Evolutionary conservation across 805 yeast species (phyloP), one percentile per base, ranked within the genome.

Genomic region (Brettanomyces custersianus): DNA sequence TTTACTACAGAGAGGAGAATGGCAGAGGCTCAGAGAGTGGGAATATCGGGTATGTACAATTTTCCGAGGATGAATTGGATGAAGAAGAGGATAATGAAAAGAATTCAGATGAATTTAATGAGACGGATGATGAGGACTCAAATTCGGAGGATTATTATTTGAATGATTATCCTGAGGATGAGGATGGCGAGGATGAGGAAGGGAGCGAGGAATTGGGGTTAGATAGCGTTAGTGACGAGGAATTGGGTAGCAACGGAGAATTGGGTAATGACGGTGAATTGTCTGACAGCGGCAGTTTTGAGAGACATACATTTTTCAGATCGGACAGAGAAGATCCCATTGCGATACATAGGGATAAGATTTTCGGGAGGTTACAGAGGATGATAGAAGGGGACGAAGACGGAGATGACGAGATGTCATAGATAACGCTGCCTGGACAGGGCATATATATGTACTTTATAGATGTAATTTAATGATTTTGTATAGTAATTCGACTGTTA

Each of bases 111-210:
- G 45, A 43, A 2, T 52, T 40, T 4, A 42, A 36, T 23, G 43
- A 41, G 4, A 50, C 85, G 0, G 92, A 81, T 45, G 86, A 83
- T 48, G 90, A 82, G 42, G 94, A 83, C 51, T 81, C 92, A 0
- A 83, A 83, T 51, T 95, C 95, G 16, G 98, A 90, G 60, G 86
- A 83, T 37, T 88, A 78, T 51, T 90, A 90, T 54, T 75, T 77
- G 48, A 90, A 92, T 57, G 97, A 90, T 51, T 90, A 90, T 51
- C 97, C 97, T 0, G 95, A 86, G 31, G 96, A 88, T 51, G 96
- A 86, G 43, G 90, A 83, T 48, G 86, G 76, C 8, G 77, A 57
- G 11, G 58, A 58, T 20, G 66, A 49, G 15, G 49, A 52, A 48
- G 48, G 50, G 33, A 25, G 28, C 28, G n/a, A 25, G 8, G 28